Conservation (phyloP, 768 basidiomycete genomes). For the Mycena venus region DNA sequence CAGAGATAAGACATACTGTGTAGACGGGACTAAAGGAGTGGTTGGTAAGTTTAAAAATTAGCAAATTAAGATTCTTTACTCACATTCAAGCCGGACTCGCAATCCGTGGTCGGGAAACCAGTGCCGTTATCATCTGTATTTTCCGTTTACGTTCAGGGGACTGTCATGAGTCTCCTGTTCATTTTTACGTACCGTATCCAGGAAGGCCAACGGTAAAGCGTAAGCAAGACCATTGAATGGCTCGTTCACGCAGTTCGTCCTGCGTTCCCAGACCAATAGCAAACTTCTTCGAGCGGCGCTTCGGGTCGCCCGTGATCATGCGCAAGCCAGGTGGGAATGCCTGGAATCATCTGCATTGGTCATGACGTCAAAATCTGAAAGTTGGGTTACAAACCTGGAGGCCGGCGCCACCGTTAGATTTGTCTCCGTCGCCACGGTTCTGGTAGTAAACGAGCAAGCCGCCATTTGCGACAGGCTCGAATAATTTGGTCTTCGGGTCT, state of each 20-base stretch:
- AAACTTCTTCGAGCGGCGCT: conserved; percentile 80
- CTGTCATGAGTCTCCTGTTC: background rate
- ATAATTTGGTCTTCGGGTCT: no score
- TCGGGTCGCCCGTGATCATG: conserved; percentile 68
- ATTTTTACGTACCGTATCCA: no score
- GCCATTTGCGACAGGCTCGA: no score
- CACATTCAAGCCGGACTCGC: no score
- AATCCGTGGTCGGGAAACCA: conserved; percentile 59
- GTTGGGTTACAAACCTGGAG: background rate
- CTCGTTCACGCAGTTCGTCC: conserved; percentile 54
- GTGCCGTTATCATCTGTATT: no score
- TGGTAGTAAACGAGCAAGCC: conserved; percentile 58
- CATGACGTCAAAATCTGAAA: conserved; percentile 36
- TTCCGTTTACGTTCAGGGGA: no score
- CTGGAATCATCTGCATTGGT: conserved; percentile 36
- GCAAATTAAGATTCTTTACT: conserved; percentile 43
- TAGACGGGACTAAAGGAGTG: conserved; percentile 39
- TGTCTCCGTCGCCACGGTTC: conserved; percentile 54
- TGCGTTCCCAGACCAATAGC: conserved; percentile 57
- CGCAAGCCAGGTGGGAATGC: conserved; percentile 62
- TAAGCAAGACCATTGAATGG: conserved; percentile 55
- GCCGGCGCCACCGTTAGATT: conserved; percentile 51
- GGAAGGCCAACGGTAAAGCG: conserved; percentile 48
- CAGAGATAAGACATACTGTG: no score
- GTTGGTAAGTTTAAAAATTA: background rate